Evolutionary conservation across 2,329 filamentous ascomycete genomes (phyloP).

Genomic region (Scedosporium dehoogii): DNA sequence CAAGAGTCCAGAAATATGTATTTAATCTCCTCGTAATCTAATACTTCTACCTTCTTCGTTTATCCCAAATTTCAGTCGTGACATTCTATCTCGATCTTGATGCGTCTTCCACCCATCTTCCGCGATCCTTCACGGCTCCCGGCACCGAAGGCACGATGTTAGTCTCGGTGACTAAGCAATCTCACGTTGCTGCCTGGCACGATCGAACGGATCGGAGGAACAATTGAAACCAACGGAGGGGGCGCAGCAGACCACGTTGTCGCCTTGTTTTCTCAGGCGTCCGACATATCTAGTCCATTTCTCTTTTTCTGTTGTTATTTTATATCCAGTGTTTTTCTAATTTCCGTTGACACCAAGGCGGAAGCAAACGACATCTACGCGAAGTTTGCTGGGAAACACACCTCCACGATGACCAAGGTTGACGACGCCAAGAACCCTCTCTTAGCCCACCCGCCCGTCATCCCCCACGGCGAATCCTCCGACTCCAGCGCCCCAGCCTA

Average conservation of each 20-base stretch:
- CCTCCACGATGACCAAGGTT: not conserved
- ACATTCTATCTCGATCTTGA: too few species aligned
- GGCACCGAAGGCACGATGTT: too few species aligned
- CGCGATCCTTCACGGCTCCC: too few species aligned
- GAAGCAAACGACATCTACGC: not conserved
- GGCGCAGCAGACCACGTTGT: not conserved
- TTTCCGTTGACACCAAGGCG: not conserved
- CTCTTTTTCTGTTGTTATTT: not conserved
- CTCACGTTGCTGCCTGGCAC: not conserved
- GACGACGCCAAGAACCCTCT: conserved; percentile 9
- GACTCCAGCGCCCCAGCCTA: conserved; percentile 18
- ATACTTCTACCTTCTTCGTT: too few species aligned
- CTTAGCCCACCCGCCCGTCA: conserved; percentile 10
- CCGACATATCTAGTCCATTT: too few species aligned
- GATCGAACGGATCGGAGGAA: not conserved
- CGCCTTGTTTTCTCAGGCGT: not conserved
- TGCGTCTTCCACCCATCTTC: too few species aligned
- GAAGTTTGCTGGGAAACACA: not conserved
- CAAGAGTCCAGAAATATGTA: too few species aligned
- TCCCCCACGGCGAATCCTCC: conserved; percentile 16
- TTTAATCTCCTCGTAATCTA: too few species aligned
- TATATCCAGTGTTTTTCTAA: not conserved
- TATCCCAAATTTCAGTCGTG: too few species aligned
- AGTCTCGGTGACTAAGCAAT: not conserved
- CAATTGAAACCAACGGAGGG: not conserved